A percentile compares a stretch with the other conserved stretches of the same genome.
Conservation (phyloP, 2,329 filamentous ascomycete genomes). For the Fusarium devonianum region DNA sequence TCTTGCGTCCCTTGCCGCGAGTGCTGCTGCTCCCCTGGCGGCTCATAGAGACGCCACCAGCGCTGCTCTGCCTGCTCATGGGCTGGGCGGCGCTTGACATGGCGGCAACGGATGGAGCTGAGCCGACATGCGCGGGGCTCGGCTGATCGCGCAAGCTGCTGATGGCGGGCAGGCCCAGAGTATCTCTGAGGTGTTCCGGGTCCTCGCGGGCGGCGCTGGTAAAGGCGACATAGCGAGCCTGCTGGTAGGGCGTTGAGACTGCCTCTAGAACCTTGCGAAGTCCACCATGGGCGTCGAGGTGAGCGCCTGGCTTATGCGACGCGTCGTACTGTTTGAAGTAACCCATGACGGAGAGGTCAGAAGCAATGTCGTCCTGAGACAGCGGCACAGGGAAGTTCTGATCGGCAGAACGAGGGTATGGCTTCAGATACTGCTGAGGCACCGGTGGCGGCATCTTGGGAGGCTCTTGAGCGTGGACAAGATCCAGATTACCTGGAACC, state of each 20-base stretch:
- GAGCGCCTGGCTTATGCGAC: constrained; percentile 60
- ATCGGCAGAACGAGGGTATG: constrained; percentile 61
- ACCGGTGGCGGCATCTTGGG: constrained; percentile 65
- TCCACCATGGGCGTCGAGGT: constrained; percentile 62
- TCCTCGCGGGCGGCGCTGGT: constrained; percentile 55
- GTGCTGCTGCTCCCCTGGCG: constrained; percentile 60
- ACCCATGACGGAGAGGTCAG: constrained; percentile 65
- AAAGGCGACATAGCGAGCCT: constrained; percentile 58
- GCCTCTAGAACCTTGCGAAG: constrained; percentile 64
- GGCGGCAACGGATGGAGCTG: constrained; percentile 36
- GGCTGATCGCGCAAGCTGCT: constrained; percentile 54
- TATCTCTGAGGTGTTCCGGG: constrained; percentile 58
- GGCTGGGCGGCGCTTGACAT: constrained; percentile 51
- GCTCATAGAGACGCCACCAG: constrained; percentile 64
- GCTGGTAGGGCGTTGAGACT: constrained; percentile 57
- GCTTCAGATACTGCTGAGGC: constrained; percentile 66
- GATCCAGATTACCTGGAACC: constrained; percentile 64
- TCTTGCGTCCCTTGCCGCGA: constrained; percentile 55
- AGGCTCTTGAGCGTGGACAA: constrained; percentile 61
- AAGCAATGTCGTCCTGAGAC: constrained; percentile 59
- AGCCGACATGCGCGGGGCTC: constrained; percentile 39
- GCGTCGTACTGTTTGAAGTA: constrained; percentile 64
- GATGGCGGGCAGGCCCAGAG: constrained; percentile 56
- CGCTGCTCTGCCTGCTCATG: constrained; percentile 65
- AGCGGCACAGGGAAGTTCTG: constrained; percentile 63